A percentile compares a stretch with the other conserved stretches of the same genome.
Evolutionary conservation across 208 protist species (phyloP).

Genomic region (Crithidia expoeki): DNA sequence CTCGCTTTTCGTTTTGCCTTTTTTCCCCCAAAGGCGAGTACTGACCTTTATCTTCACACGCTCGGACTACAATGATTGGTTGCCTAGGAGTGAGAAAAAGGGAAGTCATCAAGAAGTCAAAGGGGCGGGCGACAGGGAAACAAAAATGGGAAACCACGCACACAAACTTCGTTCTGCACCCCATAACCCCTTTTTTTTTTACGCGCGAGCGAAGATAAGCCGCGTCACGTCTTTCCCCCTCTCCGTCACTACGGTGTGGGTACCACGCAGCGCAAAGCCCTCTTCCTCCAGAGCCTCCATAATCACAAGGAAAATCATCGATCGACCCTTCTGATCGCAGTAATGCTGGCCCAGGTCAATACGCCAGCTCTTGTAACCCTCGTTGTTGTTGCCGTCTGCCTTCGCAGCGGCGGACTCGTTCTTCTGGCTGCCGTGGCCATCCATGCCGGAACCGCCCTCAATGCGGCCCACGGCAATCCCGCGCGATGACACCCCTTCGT

Average conservation of each 20-base stretch:
- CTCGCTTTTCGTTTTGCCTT: too few relatives aligned
- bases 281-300: constrained; percentile 78
- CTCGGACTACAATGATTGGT: too few relatives aligned
- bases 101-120: too few relatives aligned
- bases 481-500: constrained; percentile 1
- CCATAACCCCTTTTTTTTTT: neutral
- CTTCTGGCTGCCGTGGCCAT: neutral
- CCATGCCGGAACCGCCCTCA: constrained; percentile 3
- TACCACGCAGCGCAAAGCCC: constrained; percentile 71
- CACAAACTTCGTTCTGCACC: neutral
- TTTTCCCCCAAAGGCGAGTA: too few relatives aligned
- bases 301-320: constrained; percentile 66
- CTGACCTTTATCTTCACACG: too few relatives aligned
- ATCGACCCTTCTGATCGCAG: constrained; percentile 72
- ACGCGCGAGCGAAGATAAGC: constrained; percentile 74
- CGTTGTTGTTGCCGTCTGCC: constrained; percentile 24
- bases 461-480: constrained; percentile 4
- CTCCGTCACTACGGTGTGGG: constrained; percentile 51
- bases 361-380: constrained; percentile 59
- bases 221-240: constrained; percentile 73
- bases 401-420: neutral
- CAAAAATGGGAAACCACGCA: neutral
- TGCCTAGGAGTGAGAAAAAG: too few relatives aligned
- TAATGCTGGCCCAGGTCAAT: constrained; percentile 84
- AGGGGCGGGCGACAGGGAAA: neutral